Base-by-base conservation (phyloP, 2,329 filamentous ascomycete species). In the Penicillium sp. region DNA sequence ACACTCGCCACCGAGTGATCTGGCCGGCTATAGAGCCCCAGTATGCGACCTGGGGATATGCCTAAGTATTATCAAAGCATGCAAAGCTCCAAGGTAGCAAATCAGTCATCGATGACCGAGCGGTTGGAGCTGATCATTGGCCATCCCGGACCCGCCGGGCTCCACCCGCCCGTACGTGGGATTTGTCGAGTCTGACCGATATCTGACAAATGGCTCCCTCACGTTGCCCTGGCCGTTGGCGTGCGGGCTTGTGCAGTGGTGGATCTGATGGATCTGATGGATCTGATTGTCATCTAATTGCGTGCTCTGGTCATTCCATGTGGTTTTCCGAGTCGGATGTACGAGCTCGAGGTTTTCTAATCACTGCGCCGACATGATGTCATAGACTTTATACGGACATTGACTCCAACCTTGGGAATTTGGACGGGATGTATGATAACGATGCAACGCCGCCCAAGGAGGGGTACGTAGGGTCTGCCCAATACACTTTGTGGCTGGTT, bases 151-250 rank as follows among this genome's bases (percentile, higher is more conserved):
- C 10, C 9, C 7, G n/a, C 2, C 0, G 0, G 36, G 42, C 0
- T 45, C 61, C 61, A 63, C 59, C 10, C 50, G 50, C 50, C 18
- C 52, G 39, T 52, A 49, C 28, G 43, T 45, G 51, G 52, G 40
- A 41, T 65, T 65, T 58, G 60, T 56, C 43, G 50, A 63, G 57
- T 67, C 66, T 70, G 61, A 70, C 65, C 46, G 63, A 70, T 59
- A 30, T 55, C 59, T 70, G 67, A 68, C 67, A 70, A 70, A 70
- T 65, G 47, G n/a, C 27, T 18, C 28, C 14, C 36, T 8, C 16
- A 33, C 30, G 13, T 33, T 33, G 30, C 30, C 14, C 20, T 22
- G 20, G 20, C 20, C 20, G 2, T 22, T 22, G 20, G 20, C 20
- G 25, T n/a, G n/a, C n/a, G n/a, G n/a, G n/a, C n/a, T n/a, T n/a